Percentiles rank a stretch among this genome's conserved stretches.
Evolutionary conservation across 805 yeast species (phyloP).

Genomic region (Nakazawaea laoshanensis): DNA sequence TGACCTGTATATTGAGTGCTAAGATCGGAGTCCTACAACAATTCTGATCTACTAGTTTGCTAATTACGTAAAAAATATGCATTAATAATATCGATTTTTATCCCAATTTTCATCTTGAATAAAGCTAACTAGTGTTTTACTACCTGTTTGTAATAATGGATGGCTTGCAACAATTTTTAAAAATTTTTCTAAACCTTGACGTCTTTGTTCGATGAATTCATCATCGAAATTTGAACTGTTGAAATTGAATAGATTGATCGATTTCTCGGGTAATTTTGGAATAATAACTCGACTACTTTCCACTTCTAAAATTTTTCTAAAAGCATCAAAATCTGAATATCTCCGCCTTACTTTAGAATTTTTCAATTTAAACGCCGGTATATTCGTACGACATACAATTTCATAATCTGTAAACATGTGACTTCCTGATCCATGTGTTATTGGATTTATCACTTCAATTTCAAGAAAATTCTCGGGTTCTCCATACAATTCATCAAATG

Average conservation of each 20-base stretch:
- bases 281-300: conserved; percentile 76
- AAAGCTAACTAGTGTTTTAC: conserved; percentile 69
- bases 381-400: conserved; percentile 79
- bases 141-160: conserved; percentile 85
- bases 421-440: conserved; percentile 59
- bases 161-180: conserved; percentile 78
- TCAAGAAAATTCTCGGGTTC: conserved; percentile 93
- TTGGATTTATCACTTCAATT: conserved; percentile 78
- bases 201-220: conserved; percentile 72
- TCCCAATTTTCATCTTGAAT: conserved; percentile 86
- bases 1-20: too few relatives aligned
- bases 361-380: conserved; percentile 73
- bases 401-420: conserved; percentile 89
- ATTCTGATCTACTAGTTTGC: too few relatives aligned
- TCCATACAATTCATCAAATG: conserved; percentile 79
- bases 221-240: conserved; percentile 63
- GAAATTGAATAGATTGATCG: conserved; percentile 41
- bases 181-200: conserved; percentile 79
- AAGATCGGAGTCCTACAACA: too few relatives aligned
- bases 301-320: conserved; percentile 62
- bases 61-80: too few relatives aligned
- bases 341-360: conserved; percentile 70
- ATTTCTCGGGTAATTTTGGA: conserved; percentile 87
- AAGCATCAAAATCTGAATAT: conserved; percentile 82
- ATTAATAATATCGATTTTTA: conserved; percentile 21